Evolutionary conservation across 441 rosid species (phyloP).

Genomic region (Populus hybrid): DNA sequence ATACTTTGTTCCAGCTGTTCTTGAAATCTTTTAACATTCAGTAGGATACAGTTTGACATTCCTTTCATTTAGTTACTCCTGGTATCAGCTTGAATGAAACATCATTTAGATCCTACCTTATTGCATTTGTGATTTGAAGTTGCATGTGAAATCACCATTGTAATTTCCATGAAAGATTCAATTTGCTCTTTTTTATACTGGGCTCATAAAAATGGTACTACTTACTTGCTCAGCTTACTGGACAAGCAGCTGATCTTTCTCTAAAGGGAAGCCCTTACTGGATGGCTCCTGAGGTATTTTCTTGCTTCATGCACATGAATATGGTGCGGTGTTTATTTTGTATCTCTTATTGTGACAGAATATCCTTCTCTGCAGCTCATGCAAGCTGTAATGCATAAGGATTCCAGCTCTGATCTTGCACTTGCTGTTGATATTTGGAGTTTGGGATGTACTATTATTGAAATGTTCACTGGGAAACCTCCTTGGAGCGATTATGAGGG

Average conservation of each 20-base stretch:
- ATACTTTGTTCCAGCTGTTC: background rate
- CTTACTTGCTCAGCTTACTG: conserved; percentile 58
- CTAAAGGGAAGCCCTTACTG: conserved; percentile 95
- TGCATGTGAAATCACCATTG: background rate
- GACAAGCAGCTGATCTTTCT: conserved; percentile 87
- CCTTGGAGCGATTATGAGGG: conserved; percentile 98
- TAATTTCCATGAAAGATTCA: background rate
- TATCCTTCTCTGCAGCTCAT: conserved; percentile 55
- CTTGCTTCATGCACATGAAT: conserved; percentile 22
- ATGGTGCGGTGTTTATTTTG: background rate
- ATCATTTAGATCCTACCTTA: background rate
- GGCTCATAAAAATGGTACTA: conserved; percentile 2
- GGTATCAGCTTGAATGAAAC: background rate
- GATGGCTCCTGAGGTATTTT: conserved; percentile 99
- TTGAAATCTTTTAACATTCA: background rate
- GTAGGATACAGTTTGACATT: background rate
- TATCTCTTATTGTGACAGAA: conserved; percentile 18
- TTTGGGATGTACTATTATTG: conserved; percentile 94
- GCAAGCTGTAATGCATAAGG: conserved; percentile 89
- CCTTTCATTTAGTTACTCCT: background rate
- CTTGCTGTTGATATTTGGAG: conserved; percentile 98
- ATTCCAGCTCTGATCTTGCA: conserved; percentile 69
- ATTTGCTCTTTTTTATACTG: conserved; percentile 13
- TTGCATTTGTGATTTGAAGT: background rate
- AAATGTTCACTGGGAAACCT: conserved; percentile 94